These are phyloP conservation scores for Phytophthora citrophthora DNA, from an alignment of 352 stramenopile genomes.

Conservation along the genomic window DNA sequence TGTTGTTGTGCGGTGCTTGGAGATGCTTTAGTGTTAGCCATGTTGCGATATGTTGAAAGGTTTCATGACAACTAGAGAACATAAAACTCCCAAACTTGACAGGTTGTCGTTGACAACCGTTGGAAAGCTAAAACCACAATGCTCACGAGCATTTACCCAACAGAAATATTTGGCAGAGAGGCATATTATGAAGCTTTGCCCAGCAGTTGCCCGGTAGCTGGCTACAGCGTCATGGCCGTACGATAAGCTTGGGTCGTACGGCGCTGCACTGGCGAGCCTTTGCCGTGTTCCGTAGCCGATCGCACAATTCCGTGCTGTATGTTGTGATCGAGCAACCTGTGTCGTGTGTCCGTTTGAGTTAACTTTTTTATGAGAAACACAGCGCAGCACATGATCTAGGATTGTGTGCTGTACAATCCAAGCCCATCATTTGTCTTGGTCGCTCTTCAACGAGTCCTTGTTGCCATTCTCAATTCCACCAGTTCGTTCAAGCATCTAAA, in stretches of 20 bases:
- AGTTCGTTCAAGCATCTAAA: no score
- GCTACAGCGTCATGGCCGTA: conserved; percentile 9
- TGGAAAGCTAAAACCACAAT: no score
- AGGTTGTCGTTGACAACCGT: no score
- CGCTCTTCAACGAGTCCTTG: not conserved
- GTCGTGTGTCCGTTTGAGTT: no score
- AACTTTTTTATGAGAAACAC: not conserved
- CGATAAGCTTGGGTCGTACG: not conserved
- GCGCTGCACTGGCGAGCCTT: not conserved
- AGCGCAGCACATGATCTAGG: conserved; percentile 5
- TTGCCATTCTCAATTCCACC: no score
- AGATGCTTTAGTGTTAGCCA: not conserved
- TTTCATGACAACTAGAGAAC: not conserved
- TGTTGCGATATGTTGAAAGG: not conserved
- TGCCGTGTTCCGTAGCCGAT: not conserved
- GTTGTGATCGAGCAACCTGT: not conserved
- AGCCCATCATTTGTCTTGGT: not conserved
- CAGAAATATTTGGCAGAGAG: not conserved
- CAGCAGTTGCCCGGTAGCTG: conserved; percentile 2
- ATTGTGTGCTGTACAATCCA: conserved; percentile 2
- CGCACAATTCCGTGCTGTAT: not conserved
- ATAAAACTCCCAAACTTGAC: not conserved
- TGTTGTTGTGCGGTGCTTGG: not conserved
- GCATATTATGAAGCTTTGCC: not conserved
- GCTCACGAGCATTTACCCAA: not conserved